Base-by-base conservation (phyloP, 257 asterid species). In the Petrea volubilis region DNA sequence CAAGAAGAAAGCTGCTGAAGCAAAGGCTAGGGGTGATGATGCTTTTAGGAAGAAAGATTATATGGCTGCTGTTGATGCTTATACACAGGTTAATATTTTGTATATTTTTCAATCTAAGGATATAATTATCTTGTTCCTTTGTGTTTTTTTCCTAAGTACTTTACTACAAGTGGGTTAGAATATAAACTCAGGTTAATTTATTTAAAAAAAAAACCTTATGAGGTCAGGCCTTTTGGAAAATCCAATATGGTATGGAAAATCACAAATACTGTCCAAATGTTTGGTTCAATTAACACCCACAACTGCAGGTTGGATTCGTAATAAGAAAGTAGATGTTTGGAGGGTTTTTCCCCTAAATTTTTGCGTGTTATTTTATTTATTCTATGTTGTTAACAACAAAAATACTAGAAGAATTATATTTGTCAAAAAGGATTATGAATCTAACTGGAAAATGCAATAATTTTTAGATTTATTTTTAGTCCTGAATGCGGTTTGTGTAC, bases 11-110 rank as follows among this genome's bases (percentile, higher is more conserved):
- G 97, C 97, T 47, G 88, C 87, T 55, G 98, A 95, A 78, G 97
- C 98, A 20, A 95, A 95, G 82, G 88, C 88, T 20, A 87, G 94
- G 72, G 99, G 84, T 4, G 96, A 90, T 0, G 92, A 88, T 58
- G 94, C 99, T 68, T 95, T 88, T 75, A 87, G 79, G 79, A 78
- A 91, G 74, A 81, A 84, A 52, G 96, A 95, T 68, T 85, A 72
- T 74, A 79, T 78, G 79, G 40, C 65, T 29, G 97, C 99, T 60
- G 68, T 92, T 58, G 99, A 92, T 80, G 89, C 99, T 76, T 95
- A 92, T 76, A 90, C 99, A 12, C 97, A 94, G 97, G 98, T 93
- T 68, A 49, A 7, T 72, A 21, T 67, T 74, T 47, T 49, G 36
- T 52, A 33, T 7, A n/a, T 27, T 31, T 33, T 64, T 29, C 46